These are phyloP conservation scores for Metahyphopichia silvanorum DNA, from an alignment of 805 yeast genomes.

Conservation along the genomic window DNA sequence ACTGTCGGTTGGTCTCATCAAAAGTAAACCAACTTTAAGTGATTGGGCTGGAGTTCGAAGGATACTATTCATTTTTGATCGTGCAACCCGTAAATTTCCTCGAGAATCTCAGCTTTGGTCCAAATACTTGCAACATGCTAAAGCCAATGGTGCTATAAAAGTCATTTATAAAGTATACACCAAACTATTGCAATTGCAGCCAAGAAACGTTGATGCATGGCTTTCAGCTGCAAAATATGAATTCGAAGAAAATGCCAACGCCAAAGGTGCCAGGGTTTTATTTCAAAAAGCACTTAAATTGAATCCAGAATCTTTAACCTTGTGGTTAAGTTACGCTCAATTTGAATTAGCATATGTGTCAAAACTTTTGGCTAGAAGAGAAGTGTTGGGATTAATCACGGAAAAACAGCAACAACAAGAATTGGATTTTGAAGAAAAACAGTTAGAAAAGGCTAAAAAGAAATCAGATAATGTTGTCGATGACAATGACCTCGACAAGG, in stretches of 20 bases:
- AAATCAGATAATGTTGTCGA: constrained; percentile 12
- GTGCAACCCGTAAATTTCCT: constrained; percentile 80
- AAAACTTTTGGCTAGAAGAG: constrained; percentile 78
- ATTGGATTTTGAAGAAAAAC: constrained; percentile 28
- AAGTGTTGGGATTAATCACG: constrained; percentile 72
- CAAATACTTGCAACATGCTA: constrained; percentile 65
- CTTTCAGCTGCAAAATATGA: constrained; percentile 92
- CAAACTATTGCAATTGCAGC: constrained; percentile 78
- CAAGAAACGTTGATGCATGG: constrained; percentile 90
- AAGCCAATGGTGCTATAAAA: constrained; percentile 63
- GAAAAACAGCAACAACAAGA: constrained; percentile 64
- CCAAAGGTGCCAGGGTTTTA: constrained; percentile 82
- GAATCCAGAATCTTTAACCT: constrained; percentile 64
- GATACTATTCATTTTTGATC: constrained; percentile 74
- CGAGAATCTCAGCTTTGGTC: constrained; percentile 78
- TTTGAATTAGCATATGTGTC: constrained; percentile 86
- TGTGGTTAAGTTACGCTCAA: constrained; percentile 86
- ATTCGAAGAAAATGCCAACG: constrained; percentile 82
- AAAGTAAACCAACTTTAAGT: constrained; percentile 62
- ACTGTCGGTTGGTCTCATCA: constrained; percentile 50
- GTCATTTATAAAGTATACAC: constrained; percentile 75
- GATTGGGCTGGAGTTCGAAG: constrained; percentile 88
- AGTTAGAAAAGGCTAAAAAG: constrained; percentile 36
- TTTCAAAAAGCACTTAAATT: constrained; percentile 84
- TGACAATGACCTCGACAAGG: constrained; percentile 33